These are phyloP conservation scores for Leccinum rimulosum DNA, from an alignment of 768 basidiomycete genomes.

Conservation along the genomic window DNA sequence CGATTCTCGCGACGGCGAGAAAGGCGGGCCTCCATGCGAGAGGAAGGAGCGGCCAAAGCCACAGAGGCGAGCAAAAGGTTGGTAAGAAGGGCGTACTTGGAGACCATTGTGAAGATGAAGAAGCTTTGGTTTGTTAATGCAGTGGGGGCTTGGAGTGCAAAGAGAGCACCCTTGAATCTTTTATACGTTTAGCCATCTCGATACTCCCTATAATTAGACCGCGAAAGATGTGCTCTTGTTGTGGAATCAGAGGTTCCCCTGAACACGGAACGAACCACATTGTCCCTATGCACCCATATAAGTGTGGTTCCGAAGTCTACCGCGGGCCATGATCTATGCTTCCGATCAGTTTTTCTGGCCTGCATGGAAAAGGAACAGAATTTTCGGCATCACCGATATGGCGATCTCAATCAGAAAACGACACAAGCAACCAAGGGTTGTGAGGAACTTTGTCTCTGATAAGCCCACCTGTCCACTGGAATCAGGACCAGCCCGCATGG, in stretches of 20 bases:
- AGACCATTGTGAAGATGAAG: conserved; percentile 15
- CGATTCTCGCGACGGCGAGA: conserved; percentile 14
- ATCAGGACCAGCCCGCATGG: conserved; percentile 6
- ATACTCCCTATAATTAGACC: conserved; percentile 2
- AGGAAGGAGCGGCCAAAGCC: conserved; percentile 17
- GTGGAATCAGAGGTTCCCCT: not conserved
- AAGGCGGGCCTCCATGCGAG: conserved; percentile 12
- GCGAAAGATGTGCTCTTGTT: not conserved
- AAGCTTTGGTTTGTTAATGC: conserved; percentile 1
- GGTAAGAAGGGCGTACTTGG: conserved; percentile 14
- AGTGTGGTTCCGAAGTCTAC: not conserved
- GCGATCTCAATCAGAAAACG: not conserved
- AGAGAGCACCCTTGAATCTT: not conserved
- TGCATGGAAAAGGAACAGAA: not conserved
- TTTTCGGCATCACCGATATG: not conserved
- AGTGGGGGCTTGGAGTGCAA: not conserved
- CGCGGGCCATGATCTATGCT: not conserved
- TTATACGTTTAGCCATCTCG: conserved; percentile 10
- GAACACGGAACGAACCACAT: not conserved
- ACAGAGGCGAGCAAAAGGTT: conserved; percentile 20
- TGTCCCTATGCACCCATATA: conserved; percentile 1
- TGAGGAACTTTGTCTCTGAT: not conserved
- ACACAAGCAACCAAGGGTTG: conserved; percentile 1
- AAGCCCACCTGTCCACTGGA: not conserved
- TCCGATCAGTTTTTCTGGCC: not conserved